A percentile compares a stretch with the other conserved stretches of the same genome.
Conservation (phyloP, 2,329 filamentous ascomycete genomes). For the Colletotrichum noveboracense region DNA sequence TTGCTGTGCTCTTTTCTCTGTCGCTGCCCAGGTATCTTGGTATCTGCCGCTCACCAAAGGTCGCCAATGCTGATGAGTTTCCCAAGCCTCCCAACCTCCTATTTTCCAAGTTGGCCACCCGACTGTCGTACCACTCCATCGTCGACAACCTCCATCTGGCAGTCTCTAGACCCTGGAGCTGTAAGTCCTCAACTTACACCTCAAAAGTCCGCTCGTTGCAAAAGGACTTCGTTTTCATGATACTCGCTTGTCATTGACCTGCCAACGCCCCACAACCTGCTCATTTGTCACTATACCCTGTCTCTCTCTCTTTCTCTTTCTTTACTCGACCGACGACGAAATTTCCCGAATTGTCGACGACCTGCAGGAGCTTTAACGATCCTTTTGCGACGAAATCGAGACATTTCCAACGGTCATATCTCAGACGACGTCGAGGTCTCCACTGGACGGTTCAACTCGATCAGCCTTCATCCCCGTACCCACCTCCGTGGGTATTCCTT, state of each 20-base stretch:
- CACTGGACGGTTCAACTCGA: not conserved
- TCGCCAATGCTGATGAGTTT: conserved; percentile 15
- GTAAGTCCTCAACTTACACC: not conserved
- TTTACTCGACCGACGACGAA: not conserved
- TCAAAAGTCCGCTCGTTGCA: not conserved
- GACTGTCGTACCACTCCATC: conserved; percentile 13
- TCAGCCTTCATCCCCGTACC: conserved; percentile 13
- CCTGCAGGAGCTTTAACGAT: not conserved
- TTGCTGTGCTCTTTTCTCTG: not conserved
- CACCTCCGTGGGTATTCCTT: conserved; percentile 8
- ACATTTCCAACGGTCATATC: not conserved
- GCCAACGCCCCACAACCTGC: not conserved
- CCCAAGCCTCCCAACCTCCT: conserved; percentile 22
- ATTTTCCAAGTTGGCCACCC: conserved; percentile 22
- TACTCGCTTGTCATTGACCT: not conserved
- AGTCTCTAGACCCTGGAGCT: not conserved
- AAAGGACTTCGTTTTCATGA: not conserved
- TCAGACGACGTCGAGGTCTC: not conserved
- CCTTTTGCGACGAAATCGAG: not conserved
- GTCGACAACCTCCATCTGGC: not conserved
- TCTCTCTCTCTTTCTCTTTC: not conserved
- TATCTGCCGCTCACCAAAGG: conserved; percentile 24
- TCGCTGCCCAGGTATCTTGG: conserved; percentile 9
- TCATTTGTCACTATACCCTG: conserved; percentile 5
- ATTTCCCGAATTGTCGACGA: not conserved